phyloP scores from a whole-genome alignment of 768 basidiomycete genomes.

The Dendrothele bispora region DNA sequence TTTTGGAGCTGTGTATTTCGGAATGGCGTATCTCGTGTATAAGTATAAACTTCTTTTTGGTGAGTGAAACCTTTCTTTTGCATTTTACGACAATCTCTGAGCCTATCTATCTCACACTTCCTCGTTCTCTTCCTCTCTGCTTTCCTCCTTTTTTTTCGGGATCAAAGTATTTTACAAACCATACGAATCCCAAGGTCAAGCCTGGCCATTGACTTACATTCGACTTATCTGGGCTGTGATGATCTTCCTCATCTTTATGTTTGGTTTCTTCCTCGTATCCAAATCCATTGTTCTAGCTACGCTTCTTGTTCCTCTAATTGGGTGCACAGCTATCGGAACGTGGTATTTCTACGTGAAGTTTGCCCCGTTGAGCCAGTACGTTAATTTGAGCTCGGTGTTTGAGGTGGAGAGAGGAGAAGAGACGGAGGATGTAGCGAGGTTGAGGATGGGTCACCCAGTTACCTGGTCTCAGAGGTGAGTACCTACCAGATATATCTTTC shows the following conservation, averaged over 20 bases:
- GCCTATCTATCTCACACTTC: not conserved
- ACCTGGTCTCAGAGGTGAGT: slow-evolving; percentile 84
- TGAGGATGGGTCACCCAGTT: slow-evolving; percentile 84
- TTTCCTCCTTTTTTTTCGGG: not conserved
- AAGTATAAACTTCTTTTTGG: slow-evolving; percentile 97
- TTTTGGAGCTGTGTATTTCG: slow-evolving; percentile 96
- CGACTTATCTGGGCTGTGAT: slow-evolving; percentile 91
- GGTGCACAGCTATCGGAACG: slow-evolving; percentile 75
- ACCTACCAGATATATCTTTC: not conserved
- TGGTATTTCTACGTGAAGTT: slow-evolving; percentile 74
- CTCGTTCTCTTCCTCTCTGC: slow-evolving; percentile 1
- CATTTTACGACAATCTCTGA: not conserved
- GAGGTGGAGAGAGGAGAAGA: slow-evolving; percentile 92
- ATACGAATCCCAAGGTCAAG: slow-evolving; percentile 95
- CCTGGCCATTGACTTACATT: slow-evolving; percentile 94
- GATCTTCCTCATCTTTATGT: slow-evolving; percentile 96
- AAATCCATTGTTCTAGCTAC: slow-evolving; percentile 58
- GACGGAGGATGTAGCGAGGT: slow-evolving; percentile 70
- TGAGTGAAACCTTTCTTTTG: slow-evolving; percentile 35
- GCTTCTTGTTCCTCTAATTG: slow-evolving; percentile 73
- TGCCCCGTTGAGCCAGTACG: slow-evolving; percentile 73
- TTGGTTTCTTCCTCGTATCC: slow-evolving; percentile 79
- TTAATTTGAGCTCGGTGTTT: slow-evolving; percentile 81
- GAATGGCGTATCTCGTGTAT: slow-evolving; percentile 93
- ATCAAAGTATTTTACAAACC: slow-evolving; percentile 93